Base-by-base conservation (phyloP, 306 rosid species). In the Lathyrus oleraceus region DNA sequence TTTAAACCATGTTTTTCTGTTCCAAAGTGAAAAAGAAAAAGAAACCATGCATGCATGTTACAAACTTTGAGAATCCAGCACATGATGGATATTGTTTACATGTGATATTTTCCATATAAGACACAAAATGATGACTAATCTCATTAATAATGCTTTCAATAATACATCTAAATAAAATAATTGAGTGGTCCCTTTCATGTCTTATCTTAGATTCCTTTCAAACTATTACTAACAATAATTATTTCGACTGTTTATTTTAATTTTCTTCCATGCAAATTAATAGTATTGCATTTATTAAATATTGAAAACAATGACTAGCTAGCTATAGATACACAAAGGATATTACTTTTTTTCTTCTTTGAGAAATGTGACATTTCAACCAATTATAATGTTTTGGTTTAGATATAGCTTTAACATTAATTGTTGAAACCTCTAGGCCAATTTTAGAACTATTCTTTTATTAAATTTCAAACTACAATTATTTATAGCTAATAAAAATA, bases 61-160 rank as follows among this genome's bases (percentile, higher is more conserved):
- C 72, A 65, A 14, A 45, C 20, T 14, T 11, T 38, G 61, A 62
- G 79, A 44, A 78, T 71, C 83, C 83, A 84, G 83, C 85, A 74
- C 64, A 81, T 73, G 17, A 19, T 59, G 53, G 36, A 17, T 59
- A 52, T 74, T 73, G 69, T 65, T 63, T 77, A 43, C 72, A 65
- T 43, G 80, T 49, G 77, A 78, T 21, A 71, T 65, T 81, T 69
- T 69, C 63, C 60, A 63, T 38, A 70, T 58, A 75, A 78, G 80
- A 77, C 77, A 68, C 73, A 81, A 53, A 69, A 12, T 47, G 67
- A 25, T 57, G 63, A 21, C 39, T 75, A 67, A 65, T 30, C 63
- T 54, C 13, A 52, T 28, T 72, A 56, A 77, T 73, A 78, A 73
- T 74, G 74, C 61, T 72, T 25, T 47, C 72, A 82, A 71, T 67